Percentiles rank a stretch among this genome's conserved stretches.
Evolutionary conservation across 352 stramenopile genomes (phyloP).

Genomic region (Pythium aphanidermatum): DNA sequence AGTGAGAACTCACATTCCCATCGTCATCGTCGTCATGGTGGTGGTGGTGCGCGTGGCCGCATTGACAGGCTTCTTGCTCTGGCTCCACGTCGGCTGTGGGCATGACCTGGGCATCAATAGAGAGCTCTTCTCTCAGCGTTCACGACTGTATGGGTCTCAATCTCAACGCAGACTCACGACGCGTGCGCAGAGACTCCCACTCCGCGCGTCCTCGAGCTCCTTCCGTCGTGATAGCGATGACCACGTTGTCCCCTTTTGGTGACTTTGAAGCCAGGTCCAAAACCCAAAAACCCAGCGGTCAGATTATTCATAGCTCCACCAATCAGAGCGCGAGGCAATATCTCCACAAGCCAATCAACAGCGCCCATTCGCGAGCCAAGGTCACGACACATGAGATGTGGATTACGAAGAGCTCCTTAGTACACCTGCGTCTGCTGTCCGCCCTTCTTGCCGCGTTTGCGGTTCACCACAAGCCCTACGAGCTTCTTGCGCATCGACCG

Average conservation of each 20-base stretch:
- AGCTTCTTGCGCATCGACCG: conserved; percentile 80
- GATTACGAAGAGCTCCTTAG: neutral
- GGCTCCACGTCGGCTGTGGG: conserved; percentile 17
- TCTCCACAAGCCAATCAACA: conserved; percentile 12
- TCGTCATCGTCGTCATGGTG: neutral
- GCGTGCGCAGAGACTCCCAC: conserved; percentile 57
- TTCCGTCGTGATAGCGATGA: too few species aligned
- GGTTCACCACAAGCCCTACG: conserved; percentile 73
- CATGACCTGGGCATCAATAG: conserved; percentile 1
- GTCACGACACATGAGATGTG: neutral
- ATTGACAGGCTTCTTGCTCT: conserved; percentile 21
- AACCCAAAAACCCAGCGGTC: neutral
- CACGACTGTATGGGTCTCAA: neutral
- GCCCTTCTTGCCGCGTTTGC: conserved; percentile 64
- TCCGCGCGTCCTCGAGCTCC: too few species aligned
- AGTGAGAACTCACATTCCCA: neutral
- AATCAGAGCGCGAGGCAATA: neutral
- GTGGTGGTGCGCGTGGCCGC: conserved; percentile 26
- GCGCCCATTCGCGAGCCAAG: conserved; percentile 3
- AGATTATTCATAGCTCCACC: conserved; percentile 1
- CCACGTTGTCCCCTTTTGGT: too few species aligned
- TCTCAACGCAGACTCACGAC: neutral
- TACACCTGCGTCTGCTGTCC: conserved; percentile 14
- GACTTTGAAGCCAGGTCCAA: too few species aligned
- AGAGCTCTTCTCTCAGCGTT: neutral